Conservation (phyloP, 2,329 filamentous ascomycete genomes). For the Phaeophleospora eucalypticola region DNA sequence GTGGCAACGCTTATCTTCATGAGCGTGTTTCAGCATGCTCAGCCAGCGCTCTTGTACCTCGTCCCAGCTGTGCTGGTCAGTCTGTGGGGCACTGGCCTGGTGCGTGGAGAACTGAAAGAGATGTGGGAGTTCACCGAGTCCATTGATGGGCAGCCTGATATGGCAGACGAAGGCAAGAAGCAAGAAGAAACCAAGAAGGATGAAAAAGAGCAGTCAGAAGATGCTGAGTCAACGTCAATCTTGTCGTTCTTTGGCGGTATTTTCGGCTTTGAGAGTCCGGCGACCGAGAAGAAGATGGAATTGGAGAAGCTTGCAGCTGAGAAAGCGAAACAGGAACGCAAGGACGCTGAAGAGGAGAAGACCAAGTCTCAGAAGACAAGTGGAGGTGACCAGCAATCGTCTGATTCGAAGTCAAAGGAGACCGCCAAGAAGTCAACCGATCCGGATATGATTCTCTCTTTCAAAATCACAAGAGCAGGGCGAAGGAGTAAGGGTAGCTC, state of each 20-base stretch:
- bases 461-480: no score
- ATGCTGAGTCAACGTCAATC: constrained; percentile 7
- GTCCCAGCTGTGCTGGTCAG: constrained; percentile 77
- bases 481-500: no score
- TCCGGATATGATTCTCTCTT: not conserved
- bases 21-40: constrained; percentile 72
- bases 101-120: constrained; percentile 65
- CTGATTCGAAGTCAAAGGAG: not conserved
- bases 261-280: constrained; percentile 7
- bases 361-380: not conserved
- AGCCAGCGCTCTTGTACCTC: constrained; percentile 87
- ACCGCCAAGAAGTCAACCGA: not conserved
- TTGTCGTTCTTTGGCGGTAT: constrained; percentile 10
- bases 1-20: constrained; percentile 71
- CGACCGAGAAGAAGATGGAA: not conserved
- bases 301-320: constrained; percentile 1
- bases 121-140: constrained; percentile 82
- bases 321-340: not conserved
- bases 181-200: constrained; percentile 11
- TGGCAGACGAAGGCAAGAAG: constrained; percentile 16
- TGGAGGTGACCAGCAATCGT: no score
- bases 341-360: constrained; percentile 1
- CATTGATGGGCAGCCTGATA: constrained; percentile 41
- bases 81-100: constrained; percentile 68
- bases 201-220: constrained; percentile 8